Base-by-base conservation (phyloP, 108 stramenopile species). In the Cyclostephanos tholiformis region DNA sequence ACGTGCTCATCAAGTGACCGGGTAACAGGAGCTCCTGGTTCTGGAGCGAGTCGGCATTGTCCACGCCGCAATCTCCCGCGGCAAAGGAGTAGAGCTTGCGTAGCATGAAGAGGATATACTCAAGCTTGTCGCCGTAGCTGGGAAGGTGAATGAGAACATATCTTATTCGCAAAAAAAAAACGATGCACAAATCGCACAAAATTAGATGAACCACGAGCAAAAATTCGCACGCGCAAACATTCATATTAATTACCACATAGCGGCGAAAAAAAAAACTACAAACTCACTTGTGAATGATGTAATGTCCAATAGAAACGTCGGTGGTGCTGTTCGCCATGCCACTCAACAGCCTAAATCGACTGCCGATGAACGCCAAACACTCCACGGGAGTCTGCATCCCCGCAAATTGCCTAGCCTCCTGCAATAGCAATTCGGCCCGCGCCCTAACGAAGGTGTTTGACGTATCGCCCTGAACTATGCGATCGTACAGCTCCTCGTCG, bases 1-100 rank as follows among this genome's bases (percentile, higher is more conserved):
- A 93, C 32, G 95, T 74, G 25, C 73, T 84, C 38, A 95, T 77
- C 63, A 99, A 75, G 73, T 99, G 97, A 20, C 97, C 97, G 2
- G 97, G 94, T 19, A 95, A 79, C n/a, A 98, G 80, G 19, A 97
- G 76, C 74, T 97, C 98, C 74, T 97, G 97, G 76, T 99, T 98
- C 69, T 91, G 91, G 29, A 98, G 77, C 5, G 95, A 92, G 82
- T 99, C 99, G 3, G 97, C 86, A 61, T 97, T 98, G 86, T 99
- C 99, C n/a, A 88, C 92, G 12, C 87, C 89, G 66, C 97, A 97
- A 48, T 92, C 84, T 1, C 97, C 97, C 26, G 93, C 92, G 10
- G 94, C 99, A 73, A 99, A 97, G 11, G 96, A 65, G 77, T 95
- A 97, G 23, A 99, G 85, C 77, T 98, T 98, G 53, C 97, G 82